phyloP scores from a whole-genome alignment of 805 yeast genomes.

The Pichia nakasei region DNA sequence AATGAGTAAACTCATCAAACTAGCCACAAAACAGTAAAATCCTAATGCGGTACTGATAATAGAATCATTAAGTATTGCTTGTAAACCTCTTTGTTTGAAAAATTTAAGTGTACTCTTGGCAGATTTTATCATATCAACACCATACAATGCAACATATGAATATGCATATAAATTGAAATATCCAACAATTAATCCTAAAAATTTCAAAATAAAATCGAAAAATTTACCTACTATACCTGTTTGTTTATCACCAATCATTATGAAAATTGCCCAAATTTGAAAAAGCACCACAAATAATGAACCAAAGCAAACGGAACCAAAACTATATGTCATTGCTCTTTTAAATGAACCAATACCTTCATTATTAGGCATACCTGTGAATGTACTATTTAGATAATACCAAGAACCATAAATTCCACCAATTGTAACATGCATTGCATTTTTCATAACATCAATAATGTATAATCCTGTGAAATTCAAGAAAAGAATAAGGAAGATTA shows the following conservation, averaged over 20 bases:
- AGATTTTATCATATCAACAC: constrained; percentile 60
- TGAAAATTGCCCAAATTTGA: constrained; percentile 43
- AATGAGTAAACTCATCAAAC: constrained; percentile 35
- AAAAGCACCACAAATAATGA: constrained; percentile 63
- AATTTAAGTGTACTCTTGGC: constrained; percentile 73
- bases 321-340: constrained; percentile 74
- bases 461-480: constrained; percentile 64
- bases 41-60: constrained; percentile 67
- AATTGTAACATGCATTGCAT: constrained; percentile 71
- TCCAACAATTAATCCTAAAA: constrained; percentile 9
- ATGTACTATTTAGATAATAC: constrained; percentile 58
- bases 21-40: constrained; percentile 62
- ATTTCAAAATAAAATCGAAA: neutral
- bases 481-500: constrained; percentile 52
- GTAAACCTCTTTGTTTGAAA: constrained; percentile 68
- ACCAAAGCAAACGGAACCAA: constrained; percentile 87
- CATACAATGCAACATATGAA: constrained; percentile 82
- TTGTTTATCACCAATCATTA: neutral
- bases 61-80: constrained; percentile 76
- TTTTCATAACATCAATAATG: constrained; percentile 74
- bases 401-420: constrained; percentile 89
- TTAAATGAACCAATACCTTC: constrained; percentile 73
- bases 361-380: constrained; percentile 57
- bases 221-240: constrained; percentile 7
- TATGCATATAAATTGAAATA: constrained; percentile 76